phyloP scores from a whole-genome alignment of 495 filamentous ascomycete genomes.

The Aspergillus leporis region DNA sequence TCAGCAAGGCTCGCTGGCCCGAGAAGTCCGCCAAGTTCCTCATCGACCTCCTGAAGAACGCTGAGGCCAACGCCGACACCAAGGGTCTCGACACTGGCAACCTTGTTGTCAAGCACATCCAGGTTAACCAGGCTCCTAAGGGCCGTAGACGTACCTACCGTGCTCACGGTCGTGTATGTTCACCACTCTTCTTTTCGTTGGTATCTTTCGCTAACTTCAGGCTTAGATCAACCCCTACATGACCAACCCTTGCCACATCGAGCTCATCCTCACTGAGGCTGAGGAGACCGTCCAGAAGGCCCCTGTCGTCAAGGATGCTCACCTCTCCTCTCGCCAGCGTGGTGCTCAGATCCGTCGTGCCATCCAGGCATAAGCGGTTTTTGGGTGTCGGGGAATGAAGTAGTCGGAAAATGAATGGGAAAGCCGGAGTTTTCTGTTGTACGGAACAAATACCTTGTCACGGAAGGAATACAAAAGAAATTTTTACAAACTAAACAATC shows the following conservation, averaged over 20 bases:
- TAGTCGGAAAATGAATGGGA: constrained; percentile 32
- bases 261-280: constrained; percentile 97
- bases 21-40: constrained; percentile 98
- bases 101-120: constrained; percentile 98
- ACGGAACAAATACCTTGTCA: constrained; percentile 46
- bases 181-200: constrained; percentile 1
- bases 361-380: constrained; percentile 65
- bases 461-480: constrained; percentile 39
- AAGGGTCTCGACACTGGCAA: constrained; percentile 98
- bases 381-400: constrained; percentile 32
- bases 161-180: constrained; percentile 98
- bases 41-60: constrained; percentile 95
- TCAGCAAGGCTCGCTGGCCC: constrained; percentile 96
- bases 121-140: constrained; percentile 99
- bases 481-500: constrained; percentile 15
- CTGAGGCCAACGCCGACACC: constrained; percentile 97
- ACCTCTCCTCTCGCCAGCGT: constrained; percentile 85
- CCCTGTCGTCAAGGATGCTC: constrained; percentile 57
- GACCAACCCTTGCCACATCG: constrained; percentile 99
- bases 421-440: constrained; percentile 39
- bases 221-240: constrained; percentile 97
- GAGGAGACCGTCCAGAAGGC: constrained; percentile 85
- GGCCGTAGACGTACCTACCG: constrained; percentile 97
- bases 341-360: constrained; percentile 75
- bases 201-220: neutral